Conservation (phyloP, 2,329 filamentous ascomycete species). For the Knoxdaviesia proteae region DNA sequence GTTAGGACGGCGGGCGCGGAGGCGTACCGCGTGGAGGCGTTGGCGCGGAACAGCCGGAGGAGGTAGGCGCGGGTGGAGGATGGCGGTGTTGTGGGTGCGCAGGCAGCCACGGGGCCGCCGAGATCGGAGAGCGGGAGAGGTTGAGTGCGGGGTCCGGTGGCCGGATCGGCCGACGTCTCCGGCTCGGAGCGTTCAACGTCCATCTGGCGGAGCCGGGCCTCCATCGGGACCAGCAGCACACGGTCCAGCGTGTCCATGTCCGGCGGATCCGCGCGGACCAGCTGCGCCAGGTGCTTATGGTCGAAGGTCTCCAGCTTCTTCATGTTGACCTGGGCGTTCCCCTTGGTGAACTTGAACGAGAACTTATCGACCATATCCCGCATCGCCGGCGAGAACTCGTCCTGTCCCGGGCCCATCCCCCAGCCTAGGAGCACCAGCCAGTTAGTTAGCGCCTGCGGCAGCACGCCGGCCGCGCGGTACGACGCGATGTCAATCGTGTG, state of each 20-base stretch:
- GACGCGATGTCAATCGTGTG: slow-evolving; percentile 25
- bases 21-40: slow-evolving; percentile 3
- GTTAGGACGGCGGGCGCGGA: slow-evolving; percentile 7
- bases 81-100: neutral
- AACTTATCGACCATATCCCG: slow-evolving; percentile 56
- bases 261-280: slow-evolving; percentile 9
- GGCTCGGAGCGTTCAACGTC: neutral
- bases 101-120: neutral
- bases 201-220: neutral
- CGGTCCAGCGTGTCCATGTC: slow-evolving; percentile 3
- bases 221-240: slow-evolving; percentile 5
- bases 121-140: neutral
- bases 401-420: slow-evolving; percentile 37
- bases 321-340: slow-evolving; percentile 65
- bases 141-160: neutral
- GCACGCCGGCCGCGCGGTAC: slow-evolving; percentile 24
- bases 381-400: slow-evolving; percentile 50
- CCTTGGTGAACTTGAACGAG: slow-evolving; percentile 71
- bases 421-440: slow-evolving; percentile 75
- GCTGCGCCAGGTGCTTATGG: slow-evolving; percentile 32
- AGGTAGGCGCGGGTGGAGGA: slow-evolving; percentile 1
- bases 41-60: slow-evolving; percentile 2
- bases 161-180: neutral
- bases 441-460: slow-evolving; percentile 40
- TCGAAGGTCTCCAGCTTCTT: slow-evolving; percentile 70